These are phyloP conservation scores for Sherardia arvensis DNA, from an alignment of 257 asterid species.

Conservation along the genomic window DNA sequence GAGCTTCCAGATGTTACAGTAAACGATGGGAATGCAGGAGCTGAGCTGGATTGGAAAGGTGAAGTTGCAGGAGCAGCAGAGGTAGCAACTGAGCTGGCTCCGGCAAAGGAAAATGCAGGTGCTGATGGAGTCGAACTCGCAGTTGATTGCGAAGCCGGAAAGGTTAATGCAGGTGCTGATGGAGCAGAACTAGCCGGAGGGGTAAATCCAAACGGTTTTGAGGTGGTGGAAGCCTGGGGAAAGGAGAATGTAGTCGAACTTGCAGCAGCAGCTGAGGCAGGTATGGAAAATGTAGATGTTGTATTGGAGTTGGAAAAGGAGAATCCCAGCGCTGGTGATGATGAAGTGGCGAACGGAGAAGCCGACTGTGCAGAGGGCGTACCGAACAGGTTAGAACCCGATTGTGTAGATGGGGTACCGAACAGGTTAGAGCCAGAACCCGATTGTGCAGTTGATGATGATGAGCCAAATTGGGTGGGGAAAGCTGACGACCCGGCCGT, in stretches of 20 bases:
- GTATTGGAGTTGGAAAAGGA: slow-evolving; percentile 26
- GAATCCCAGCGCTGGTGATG: not conserved
- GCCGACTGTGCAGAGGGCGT: slow-evolving; percentile 20
- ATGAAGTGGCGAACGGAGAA: no score
- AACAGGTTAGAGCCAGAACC: slow-evolving; percentile 18
- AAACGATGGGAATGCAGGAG: slow-evolving; percentile 16
- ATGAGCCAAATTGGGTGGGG: slow-evolving; percentile 11
- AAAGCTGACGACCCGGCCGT: slow-evolving; percentile 1
- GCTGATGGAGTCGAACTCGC: slow-evolving; percentile 12
- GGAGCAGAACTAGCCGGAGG: no score
- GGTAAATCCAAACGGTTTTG: no score
- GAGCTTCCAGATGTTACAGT: not conserved
- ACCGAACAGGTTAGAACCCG: slow-evolving; percentile 16
- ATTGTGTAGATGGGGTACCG: not conserved
- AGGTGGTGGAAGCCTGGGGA: slow-evolving; percentile 10
- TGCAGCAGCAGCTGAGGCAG: slow-evolving; percentile 19
- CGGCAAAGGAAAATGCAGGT: slow-evolving; percentile 9
- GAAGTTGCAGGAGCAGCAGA: slow-evolving; percentile 12
- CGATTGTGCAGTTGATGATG: slow-evolving; percentile 28
- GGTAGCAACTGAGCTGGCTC: not conserved
- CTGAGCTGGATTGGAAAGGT: slow-evolving; percentile 11
- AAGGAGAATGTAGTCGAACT: slow-evolving; percentile 22
- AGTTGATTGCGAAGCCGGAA: not conserved
- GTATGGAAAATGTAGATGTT: slow-evolving; percentile 35
- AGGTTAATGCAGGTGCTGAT: slow-evolving; percentile 25